A percentile compares a stretch with the other conserved stretches of the same genome.
These are phyloP conservation scores for Trichosporon sp. DNA, from an alignment of 1,284 basidiomycete species.

Conservation along the genomic window DNA sequence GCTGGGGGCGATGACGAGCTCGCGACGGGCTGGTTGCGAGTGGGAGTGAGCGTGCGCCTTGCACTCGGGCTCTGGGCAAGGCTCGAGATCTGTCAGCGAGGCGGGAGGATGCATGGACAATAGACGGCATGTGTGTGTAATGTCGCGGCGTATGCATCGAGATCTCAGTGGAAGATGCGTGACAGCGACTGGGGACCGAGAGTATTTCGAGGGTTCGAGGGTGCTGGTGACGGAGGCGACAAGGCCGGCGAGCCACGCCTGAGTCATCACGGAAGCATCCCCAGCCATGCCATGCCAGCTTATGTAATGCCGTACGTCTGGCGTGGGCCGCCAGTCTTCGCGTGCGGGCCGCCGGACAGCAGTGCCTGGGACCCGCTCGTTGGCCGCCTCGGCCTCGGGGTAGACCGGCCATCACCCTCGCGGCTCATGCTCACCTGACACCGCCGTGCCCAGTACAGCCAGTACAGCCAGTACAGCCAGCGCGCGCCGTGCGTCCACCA, in stretches of 20 bases:
- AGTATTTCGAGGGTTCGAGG: neutral
- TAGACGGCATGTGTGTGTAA: neutral
- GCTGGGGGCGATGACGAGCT: neutral
- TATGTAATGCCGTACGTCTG: neutral
- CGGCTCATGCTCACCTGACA: neutral
- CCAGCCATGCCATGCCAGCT: neutral
- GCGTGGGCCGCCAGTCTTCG: neutral
- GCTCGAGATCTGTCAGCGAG: neutral
- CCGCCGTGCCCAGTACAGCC: too few relatives aligned
- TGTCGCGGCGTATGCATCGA: too few relatives aligned
- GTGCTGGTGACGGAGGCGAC: neutral
- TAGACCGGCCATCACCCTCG: neutral
- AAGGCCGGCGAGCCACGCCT: neutral
- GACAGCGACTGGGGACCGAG: neutral
- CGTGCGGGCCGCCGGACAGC: neutral
- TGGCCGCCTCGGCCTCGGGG: neutral
- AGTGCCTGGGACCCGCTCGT: neutral
- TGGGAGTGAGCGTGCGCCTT: neutral
- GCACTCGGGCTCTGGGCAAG: too few relatives aligned
- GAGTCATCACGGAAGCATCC: neutral
- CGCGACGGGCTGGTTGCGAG: neutral
- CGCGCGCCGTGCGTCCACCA: too few relatives aligned
- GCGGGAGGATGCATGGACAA: neutral
- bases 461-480: too few relatives aligned
- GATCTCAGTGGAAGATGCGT: neutral